Base-by-base conservation (phyloP, 1,284 basidiomycete species). In the Volvariella volvacea region DNA sequence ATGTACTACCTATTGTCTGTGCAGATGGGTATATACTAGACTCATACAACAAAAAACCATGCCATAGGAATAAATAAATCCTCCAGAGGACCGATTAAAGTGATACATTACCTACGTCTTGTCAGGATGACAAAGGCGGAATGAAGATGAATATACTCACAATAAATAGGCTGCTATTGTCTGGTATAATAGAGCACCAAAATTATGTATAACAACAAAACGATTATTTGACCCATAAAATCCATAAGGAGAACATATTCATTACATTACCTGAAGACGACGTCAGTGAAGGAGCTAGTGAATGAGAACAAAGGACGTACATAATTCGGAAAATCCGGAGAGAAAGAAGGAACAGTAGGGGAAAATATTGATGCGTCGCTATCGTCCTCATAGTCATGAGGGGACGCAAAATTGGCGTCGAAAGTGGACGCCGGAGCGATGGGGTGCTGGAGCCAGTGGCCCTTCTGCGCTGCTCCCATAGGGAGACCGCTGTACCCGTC, bases 401-500 rank as follows among this genome's bases (percentile, higher is more conserved):
- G 15, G 44, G 41, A 17, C 46, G 47, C 20, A 22, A 44, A 12
- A 39, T 38, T 16, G 14, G 12, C 36, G 46, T 55, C 25, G 45
- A 55, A 22, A 39, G 48, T 20, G 48, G 56, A 44, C 28, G 47
- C 40, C 49, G 52, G 42, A 44, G 47, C 28, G 47, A 49, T n/a
- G 57, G 53, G 8, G 62, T 59, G n/a, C 50, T 48, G 14, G 50
- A 64, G 21, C 50, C 47, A 8, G 55, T 48, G 7, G 53, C 42
- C 39, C 44, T 46, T 31, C 58, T 47, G 39, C 55, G 46, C 16
- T 12, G 25, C 12, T 12, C 25, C 25, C 25, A 47, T 28, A 40
- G 52, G 44, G 31, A 63, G 47, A 42, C 59, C 60, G 48, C 59
- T 62, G 47, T 54, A 60, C 4, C 49, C 38, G 19, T 59, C 57